These are phyloP conservation scores for Leishmania major DNA, from an alignment of 208 protist species.

Conservation along the genomic window DNA sequence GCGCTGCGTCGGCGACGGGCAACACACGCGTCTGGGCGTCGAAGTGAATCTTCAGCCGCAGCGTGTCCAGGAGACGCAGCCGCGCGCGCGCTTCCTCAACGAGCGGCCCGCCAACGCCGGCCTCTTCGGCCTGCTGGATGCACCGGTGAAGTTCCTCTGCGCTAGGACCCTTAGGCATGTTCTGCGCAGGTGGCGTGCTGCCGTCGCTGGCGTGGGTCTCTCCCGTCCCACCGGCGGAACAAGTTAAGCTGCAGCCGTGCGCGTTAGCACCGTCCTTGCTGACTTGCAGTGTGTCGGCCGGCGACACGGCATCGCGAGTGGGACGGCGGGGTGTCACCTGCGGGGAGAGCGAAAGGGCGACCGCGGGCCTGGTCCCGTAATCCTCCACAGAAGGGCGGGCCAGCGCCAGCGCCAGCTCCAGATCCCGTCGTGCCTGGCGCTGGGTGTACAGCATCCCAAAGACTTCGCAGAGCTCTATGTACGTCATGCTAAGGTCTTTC, in stretches of 20 bases:
- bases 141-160: slow-evolving; percentile 35
- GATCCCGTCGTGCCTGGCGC: slow-evolving; percentile 41
- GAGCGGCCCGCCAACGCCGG: slow-evolving; percentile 45
- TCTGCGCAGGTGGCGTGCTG: background rate
- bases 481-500: slow-evolving; percentile 32
- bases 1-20: slow-evolving; percentile 41
- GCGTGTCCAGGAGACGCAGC: slow-evolving; percentile 37
- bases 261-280: slow-evolving; percentile 17
- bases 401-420: slow-evolving; percentile 40
- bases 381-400: background rate
- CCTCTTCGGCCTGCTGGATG: slow-evolving; percentile 47
- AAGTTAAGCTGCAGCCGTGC: background rate
- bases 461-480: slow-evolving; percentile 47
- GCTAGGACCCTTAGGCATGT: background rate
- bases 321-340: slow-evolving; percentile 22
- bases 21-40: slow-evolving; percentile 70
- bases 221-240: background rate
- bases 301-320: background rate
- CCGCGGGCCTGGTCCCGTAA: background rate
- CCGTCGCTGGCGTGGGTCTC: slow-evolving; percentile 4
- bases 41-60: slow-evolving; percentile 82
- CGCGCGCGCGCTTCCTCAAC: slow-evolving; percentile 47
- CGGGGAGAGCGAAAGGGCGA: slow-evolving; percentile 9
- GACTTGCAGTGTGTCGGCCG: background rate
- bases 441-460: slow-evolving; percentile 36